These are phyloP conservation scores for Pyrus communis DNA, from an alignment of 306 rosid genomes.

Conservation along the genomic window DNA sequence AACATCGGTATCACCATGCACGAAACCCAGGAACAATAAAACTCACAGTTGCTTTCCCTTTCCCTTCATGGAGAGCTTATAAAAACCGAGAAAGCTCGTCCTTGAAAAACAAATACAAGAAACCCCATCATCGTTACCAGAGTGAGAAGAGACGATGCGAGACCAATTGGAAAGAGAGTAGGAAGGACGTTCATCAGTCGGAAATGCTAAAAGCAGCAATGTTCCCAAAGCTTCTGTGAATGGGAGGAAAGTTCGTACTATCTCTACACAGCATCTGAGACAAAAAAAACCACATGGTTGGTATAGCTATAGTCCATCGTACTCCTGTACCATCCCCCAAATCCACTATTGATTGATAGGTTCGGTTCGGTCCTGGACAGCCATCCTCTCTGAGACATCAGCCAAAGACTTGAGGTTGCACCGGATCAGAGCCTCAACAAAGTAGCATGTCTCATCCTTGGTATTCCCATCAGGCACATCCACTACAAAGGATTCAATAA, in stretches of 20 bases:
- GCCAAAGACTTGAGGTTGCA: conserved; percentile 94
- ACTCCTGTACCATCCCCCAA: conserved; percentile 25
- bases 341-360: conserved; percentile 45
- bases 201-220: conserved; percentile 33
- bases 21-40: conserved; percentile 41
- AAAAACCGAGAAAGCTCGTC: conserved; percentile 29
- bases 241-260: conserved; percentile 56
- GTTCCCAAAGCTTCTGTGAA: conserved; percentile 58
- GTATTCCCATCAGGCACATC: conserved; percentile 96
- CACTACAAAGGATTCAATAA: conserved; percentile 88
- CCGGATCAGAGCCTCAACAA: conserved; percentile 82
- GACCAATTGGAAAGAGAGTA: conserved; percentile 25
- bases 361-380: conserved; percentile 69
- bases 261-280: conserved; percentile 51
- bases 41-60: conserved; percentile 29
- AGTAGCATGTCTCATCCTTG: conserved; percentile 88
- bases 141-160: conserved; percentile 19
- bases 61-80: conserved; percentile 26
- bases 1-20: conserved; percentile 44
- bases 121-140: conserved; percentile 22
- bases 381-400: conserved; percentile 98
- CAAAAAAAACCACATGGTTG: conserved; percentile 33
- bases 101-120: conserved; percentile 28
- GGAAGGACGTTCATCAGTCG: conserved; percentile 39
- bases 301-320: conserved; percentile 20